Evolutionary conservation across 306 rosid genomes (phyloP).

Genomic region (Castanopsis chinensis): DNA sequence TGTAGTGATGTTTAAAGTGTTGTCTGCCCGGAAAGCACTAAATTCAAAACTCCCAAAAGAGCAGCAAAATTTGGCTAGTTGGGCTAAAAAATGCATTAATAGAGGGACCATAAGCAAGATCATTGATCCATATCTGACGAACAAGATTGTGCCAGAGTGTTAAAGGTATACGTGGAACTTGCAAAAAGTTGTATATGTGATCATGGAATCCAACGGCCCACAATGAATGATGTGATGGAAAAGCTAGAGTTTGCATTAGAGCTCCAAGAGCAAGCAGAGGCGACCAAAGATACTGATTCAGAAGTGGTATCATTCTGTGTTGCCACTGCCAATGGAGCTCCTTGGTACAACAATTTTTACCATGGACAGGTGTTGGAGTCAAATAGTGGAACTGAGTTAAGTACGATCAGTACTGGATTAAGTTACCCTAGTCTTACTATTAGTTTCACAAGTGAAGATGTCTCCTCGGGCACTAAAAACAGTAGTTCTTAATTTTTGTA

Average conservation of each 20-base stretch:
- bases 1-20: constrained; percentile 20
- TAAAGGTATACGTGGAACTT: constrained; percentile 38
- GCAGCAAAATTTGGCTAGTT: constrained; percentile 9
- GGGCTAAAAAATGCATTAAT: constrained; percentile 11
- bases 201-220: constrained; percentile 42
- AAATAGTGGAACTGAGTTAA: neutral
- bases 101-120: constrained; percentile 20
- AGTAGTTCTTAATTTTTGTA: neutral
- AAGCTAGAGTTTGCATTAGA: constrained; percentile 54
- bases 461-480: neutral
- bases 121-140: constrained; percentile 36
- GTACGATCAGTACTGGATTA: neutral
- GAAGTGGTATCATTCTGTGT: neutral
- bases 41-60: neutral
- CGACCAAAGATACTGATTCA: neutral
- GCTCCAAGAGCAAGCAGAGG: constrained; percentile 21
- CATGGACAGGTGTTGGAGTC: neutral
- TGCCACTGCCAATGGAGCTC: neutral
- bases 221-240: constrained; percentile 68
- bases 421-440: neutral
- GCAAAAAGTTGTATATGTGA: constrained; percentile 48
- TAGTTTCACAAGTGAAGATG: neutral
- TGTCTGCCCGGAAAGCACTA: constrained; percentile 8
- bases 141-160: constrained; percentile 25
- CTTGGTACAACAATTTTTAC: neutral